Evolutionary conservation across 306 rosid species (phyloP), one percentile per base, ranked within the genome.

Genomic region (Rosa multiflora): DNA sequence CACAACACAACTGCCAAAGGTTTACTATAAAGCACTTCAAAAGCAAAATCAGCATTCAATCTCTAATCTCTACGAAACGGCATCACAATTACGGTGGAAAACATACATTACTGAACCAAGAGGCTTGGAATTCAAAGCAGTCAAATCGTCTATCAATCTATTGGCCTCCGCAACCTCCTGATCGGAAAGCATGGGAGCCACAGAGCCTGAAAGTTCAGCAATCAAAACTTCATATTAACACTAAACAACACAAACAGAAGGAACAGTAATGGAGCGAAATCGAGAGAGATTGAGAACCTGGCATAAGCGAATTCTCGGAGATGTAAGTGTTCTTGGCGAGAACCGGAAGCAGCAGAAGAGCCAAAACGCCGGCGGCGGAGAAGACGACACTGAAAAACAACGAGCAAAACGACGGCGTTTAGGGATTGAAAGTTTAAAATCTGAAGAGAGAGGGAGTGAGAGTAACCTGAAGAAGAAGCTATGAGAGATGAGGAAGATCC

Each of bases 231-330:
- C 26, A 43, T 9, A 26, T 59, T 8, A 59, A 2, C 1, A 6
- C 18, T 39, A 56, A 51, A 5, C 10, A 7, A 7, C 20, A 0
- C 43, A 59, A 56, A 12, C 42, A 21, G 69, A 23, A 43, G 10
- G 8, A 6, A 6, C 21, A 39, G 12, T 3, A 12, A 40, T 3
- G 5, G 3, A 32, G 58, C 61, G 13, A 35, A 49, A 71, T 51
- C 51, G 37, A 48, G 29, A 29, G 73, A 75, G 48, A 59, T 9
- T 17, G 70, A 61, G 3, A 66, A 94, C 97, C 99, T 82, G 99
- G 97, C 98, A 93, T 91, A 73, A 95, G 98, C 72, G 99, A 94
- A 82, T 93, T 95, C 78, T 95, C 98, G 32, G 99, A 95, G 75
- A 91, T 86, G 90, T 93, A 93, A 72, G 97, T 93, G 87, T 88